These are phyloP conservation scores for Dictyostelium purpureum DNA, from an alignment of 78 protist genomes.

Conservation along the genomic window DNA sequence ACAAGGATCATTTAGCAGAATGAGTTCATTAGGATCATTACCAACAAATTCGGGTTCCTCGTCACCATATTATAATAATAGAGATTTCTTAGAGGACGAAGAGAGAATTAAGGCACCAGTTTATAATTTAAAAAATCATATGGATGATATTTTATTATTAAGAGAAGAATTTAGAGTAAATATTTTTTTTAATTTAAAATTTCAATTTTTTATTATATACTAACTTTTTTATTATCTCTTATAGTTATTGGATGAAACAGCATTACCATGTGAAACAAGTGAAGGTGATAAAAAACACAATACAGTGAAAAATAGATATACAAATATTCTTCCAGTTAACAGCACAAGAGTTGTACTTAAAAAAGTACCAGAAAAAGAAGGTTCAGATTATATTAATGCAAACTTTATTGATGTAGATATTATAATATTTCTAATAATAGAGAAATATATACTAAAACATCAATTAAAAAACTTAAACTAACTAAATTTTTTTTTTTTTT, in stretches of 20 bases:
- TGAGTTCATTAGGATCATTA: constrained; percentile 36
- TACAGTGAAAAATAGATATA: constrained; percentile 81
- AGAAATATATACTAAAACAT: neutral
- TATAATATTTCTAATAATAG: neutral
- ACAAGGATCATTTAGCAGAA: constrained; percentile 9
- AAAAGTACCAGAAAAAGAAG: constrained; percentile 29
- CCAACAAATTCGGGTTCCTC: constrained; percentile 19
- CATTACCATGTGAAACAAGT: constrained; percentile 6
- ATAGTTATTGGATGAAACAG: constrained; percentile 2
- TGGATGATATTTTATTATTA: neutral
- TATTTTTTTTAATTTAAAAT: neutral
- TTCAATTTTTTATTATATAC: neutral
- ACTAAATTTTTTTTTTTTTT: neutral
- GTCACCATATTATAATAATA: neutral
- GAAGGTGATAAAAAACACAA: constrained; percentile 73
- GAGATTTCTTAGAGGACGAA: neutral
- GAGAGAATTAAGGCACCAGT: constrained; percentile 28
- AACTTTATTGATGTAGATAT: constrained; percentile 76
- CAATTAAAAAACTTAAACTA: neutral
- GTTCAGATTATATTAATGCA: constrained; percentile 89
- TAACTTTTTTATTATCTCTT: neutral
- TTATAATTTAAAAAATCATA: constrained; percentile 21
- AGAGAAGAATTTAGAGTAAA: constrained; percentile 27
- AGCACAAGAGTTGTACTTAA: constrained; percentile 68
- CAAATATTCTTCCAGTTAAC: constrained; percentile 80